Evolutionary conservation across 768 basidiomycete species (phyloP).

Genomic region (Mycena amicta): DNA sequence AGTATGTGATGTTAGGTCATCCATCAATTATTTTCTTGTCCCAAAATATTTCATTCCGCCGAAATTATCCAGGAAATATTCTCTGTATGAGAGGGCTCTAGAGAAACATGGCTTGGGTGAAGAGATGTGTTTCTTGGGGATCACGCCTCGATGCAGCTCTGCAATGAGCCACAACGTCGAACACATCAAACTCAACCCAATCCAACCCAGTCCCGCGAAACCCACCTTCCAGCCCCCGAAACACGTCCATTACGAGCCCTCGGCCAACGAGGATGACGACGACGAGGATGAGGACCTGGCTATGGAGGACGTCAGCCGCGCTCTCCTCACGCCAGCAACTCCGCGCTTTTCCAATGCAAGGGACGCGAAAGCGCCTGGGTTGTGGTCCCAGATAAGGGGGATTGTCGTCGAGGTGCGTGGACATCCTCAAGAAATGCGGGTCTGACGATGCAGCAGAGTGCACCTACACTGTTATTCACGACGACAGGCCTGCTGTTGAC

Average conservation of each 20-base stretch:
- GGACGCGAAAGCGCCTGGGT: constrained; percentile 18
- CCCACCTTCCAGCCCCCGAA: constrained; percentile 3
- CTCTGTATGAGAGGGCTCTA: too few species aligned
- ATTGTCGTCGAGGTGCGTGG: constrained; percentile 70
- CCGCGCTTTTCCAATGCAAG: constrained; percentile 30
- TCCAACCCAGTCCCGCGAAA: background rate
- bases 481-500: constrained; percentile 86
- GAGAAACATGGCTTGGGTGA: background rate
- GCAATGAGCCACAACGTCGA: background rate
- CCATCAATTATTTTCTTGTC: too few species aligned
- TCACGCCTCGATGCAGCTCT: background rate
- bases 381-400: constrained; percentile 59
- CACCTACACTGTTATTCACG: constrained; percentile 84
- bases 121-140: background rate
- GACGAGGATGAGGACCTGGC: constrained; percentile 36
- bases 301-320: constrained; percentile 43
- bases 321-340: constrained; percentile 43
- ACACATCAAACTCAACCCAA: background rate
- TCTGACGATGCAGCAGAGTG: constrained; percentile 54
- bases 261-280: constrained; percentile 33
- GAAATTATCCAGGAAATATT: too few species aligned
- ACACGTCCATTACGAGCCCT: constrained; percentile 15
- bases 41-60: too few species aligned
- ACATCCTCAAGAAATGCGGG: background rate
- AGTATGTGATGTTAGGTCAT: background rate